Base-by-base conservation (phyloP, 108 stramenopile genomes). In the Fistulifera pelliculosa region DNA sequence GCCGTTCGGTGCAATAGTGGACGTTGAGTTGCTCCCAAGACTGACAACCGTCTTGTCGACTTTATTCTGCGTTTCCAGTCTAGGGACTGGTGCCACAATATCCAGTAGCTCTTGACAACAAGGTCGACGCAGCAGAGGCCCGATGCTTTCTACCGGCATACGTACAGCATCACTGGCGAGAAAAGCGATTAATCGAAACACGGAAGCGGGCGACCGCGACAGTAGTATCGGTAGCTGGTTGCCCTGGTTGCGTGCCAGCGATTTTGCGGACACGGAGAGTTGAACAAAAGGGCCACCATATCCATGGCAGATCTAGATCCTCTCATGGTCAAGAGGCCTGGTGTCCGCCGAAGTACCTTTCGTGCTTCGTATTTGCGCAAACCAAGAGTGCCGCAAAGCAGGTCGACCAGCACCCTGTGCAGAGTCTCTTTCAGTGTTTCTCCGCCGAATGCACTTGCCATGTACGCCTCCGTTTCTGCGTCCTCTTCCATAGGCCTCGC, bases 181-280 rank as follows among this genome's bases (percentile, higher is more conserved):
- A 60, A 88, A 88, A 0, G 81, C 74, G 16, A 83, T 68, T 19
- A 88, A 60, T 13, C 82, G 80, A 68, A 88, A 88, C 4, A 88
- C 43, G 12, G 72, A 63, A 18, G 80, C 77, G 10, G 86, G 86
- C 19, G 82, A 72, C 68, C 82, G 54, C 15, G 76, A 77, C 38
- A 88, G n/a, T 4, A 88, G 49, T 0, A 45, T 49, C 7, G 80
- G 77, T 12, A 88, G 56, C 2, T 73, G 66, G 22, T 51, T 51
- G 22, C 66, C 42, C 62, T 88, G 83, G 27, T 88, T 82, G 28
- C 86, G 72, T 22, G 77, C 82, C 40, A 88, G 53, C 8, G 82
- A 58, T 1, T 52, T 66, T 17, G 69, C 56, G 13, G 82, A 79
- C 28, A 83, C 68, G 1, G 54, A 19, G 7, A 45, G 19, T 67